Conservation (phyloP, 306 rosid genomes). For the Sophora flavescens region DNA sequence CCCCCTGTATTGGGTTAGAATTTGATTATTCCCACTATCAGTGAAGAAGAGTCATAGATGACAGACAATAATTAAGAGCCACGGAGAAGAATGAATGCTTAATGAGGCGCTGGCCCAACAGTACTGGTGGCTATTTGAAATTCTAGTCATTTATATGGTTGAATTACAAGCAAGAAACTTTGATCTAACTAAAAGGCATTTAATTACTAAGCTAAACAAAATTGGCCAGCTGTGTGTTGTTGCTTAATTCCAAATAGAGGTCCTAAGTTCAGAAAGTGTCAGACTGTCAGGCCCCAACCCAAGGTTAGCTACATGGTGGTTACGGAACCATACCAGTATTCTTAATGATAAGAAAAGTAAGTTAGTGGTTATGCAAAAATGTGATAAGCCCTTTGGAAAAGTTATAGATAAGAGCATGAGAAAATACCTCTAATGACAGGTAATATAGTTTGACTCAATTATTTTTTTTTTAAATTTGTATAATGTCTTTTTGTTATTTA, state of each 20-base stretch:
- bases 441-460: neutral
- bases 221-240: neutral
- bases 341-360: conserved; percentile 27
- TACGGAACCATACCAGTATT: neutral
- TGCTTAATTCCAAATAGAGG: neutral
- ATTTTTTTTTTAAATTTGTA: too few relatives aligned
- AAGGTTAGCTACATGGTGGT: neutral
- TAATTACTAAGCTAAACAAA: neutral
- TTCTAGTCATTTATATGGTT: neutral
- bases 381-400: neutral
- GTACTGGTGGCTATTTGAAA: neutral
- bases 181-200: neutral
- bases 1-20: neutral
- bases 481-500: too few relatives aligned
- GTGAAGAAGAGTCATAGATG: neutral
- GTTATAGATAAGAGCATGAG: neutral
- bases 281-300: neutral
- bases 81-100: neutral
- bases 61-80: neutral
- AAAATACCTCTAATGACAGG: neutral
- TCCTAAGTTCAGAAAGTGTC: neutral
- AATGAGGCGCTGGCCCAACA: neutral
- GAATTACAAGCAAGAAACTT: neutral
- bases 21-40: neutral
- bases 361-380: conserved; percentile 34